Evolutionary conservation across 371 early-diverging fungal species (phyloP), one percentile per base, ranked within the genome.

Genomic region (Agmasoma carcini): DNA sequence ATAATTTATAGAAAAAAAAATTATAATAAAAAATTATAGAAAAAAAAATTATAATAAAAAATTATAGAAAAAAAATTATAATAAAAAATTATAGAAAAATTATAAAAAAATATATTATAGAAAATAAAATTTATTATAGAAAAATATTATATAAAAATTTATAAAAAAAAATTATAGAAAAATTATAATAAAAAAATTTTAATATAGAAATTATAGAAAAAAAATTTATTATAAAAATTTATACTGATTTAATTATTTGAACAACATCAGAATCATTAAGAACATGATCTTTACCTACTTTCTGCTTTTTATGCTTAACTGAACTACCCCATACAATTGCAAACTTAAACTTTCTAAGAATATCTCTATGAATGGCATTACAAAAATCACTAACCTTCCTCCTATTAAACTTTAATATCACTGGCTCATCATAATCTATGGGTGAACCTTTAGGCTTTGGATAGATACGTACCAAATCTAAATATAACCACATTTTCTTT

Each of bases 321-420:
- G 88, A 88, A 37, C 79, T 77, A 48, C 98, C 98, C 98, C 98
- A 97, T 11, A 97, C 95, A 69, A 90, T 74, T 2, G 90, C 94
- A 78, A 85, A 82, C 77, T 86, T 89, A 76, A 97, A 90, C 69
- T 92, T 85, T 33, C 80, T 81, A 53, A 94, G 80, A 75, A 97
- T 85, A 48, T 83, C 82, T 76, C 84, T 87, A 80, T 97, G 98
- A 71, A 95, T 93, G 43, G 80, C 78, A 77, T 91, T 86, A 83
- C 96, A 94, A 71, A 94, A 93, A 70, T 92, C 93, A 71, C 85
- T 84, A 1, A 97, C 80, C 0, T 84, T 76, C 55, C 80, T 79
- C 20, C 78, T 79, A 38, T 79, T 82, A 37, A 78, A 73, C 46
- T 81, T 79, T 66, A 97, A 74, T 40, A 97, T 92, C 23, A 95